Evolutionary conservation across 106 monocot species (phyloP).

Genomic region (Phalaenopsis aphrodite): DNA sequence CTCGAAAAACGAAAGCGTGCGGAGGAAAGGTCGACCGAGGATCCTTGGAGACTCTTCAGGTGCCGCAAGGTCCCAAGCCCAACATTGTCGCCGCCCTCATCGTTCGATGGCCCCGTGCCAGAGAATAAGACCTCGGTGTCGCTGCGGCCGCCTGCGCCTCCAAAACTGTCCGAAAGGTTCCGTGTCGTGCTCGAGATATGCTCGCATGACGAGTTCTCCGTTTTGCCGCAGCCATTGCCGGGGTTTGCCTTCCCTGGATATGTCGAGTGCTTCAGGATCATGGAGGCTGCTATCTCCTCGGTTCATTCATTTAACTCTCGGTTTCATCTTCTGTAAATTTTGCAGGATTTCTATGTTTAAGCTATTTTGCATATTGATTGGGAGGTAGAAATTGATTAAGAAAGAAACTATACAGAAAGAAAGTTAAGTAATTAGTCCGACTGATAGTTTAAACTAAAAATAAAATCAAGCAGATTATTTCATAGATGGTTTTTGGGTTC

Average conservation of each 20-base stretch:
- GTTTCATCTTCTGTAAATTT: not conserved
- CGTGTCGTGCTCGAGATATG: slow-evolving; percentile 65
- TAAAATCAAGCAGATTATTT: no score
- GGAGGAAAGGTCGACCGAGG: slow-evolving; percentile 14
- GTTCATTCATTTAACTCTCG: not conserved
- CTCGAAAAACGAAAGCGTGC: slow-evolving; percentile 75
- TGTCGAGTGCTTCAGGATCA: slow-evolving; percentile 41
- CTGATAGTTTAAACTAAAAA: not conserved
- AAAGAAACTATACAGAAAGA: not conserved
- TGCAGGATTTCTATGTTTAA: not conserved
- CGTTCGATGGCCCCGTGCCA: no score
- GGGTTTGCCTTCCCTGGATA: slow-evolving; percentile 54
- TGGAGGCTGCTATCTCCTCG: slow-evolving; percentile 31
- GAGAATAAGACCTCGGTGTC: not conserved
- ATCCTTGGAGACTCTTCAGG: slow-evolving; percentile 51
- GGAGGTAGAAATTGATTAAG: not conserved
- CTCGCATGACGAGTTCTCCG: slow-evolving; percentile 73
- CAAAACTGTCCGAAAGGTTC: slow-evolving; percentile 23
- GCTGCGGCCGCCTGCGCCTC: slow-evolving; percentile 13
- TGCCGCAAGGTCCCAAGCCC: slow-evolving; percentile 43
- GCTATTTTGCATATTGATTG: not conserved
- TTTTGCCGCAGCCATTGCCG: slow-evolving; percentile 39
- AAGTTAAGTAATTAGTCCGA: not conserved
- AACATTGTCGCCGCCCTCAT: not conserved
- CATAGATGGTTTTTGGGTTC: no score